Conservation (phyloP, 202 grass and related monocot genomes). For the Alloteropsis angusta region DNA sequence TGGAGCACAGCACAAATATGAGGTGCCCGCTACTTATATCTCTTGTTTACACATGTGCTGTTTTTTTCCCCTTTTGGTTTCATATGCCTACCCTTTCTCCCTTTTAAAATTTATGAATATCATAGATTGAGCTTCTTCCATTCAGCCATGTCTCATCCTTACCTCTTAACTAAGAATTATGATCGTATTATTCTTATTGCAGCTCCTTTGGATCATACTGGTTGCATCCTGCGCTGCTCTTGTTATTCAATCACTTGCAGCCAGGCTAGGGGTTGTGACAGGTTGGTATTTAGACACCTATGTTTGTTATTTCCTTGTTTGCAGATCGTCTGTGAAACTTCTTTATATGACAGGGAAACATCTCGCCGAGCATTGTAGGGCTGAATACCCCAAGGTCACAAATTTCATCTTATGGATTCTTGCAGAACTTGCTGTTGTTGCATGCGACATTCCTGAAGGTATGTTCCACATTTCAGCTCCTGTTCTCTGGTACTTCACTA, state of each 20-base stretch:
- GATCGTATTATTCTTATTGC: constrained; percentile 14
- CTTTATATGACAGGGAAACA: constrained; percentile 60
- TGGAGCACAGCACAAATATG: constrained; percentile 88
- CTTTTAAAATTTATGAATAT: neutral
- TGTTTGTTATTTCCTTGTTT: neutral
- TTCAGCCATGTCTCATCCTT: neutral
- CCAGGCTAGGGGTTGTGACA: constrained; percentile 92
- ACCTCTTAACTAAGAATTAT: constrained; percentile 11
- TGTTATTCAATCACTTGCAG: constrained; percentile 90
- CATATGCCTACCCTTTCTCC: neutral
- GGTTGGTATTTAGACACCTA: constrained; percentile 38
- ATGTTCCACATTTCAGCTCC: constrained; percentile 20
- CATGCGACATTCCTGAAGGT: constrained; percentile 99
- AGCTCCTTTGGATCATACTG: constrained; percentile 99
- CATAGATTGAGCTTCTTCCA: neutral
- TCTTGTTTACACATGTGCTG: neutral
- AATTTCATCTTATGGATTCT: constrained; percentile 95
- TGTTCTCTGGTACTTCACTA: neutral
- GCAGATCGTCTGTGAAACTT: constrained; percentile 4
- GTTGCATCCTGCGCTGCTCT: constrained; percentile 89
- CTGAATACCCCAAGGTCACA: constrained; percentile 77
- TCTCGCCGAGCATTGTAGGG: constrained; percentile 92
- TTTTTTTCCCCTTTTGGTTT: neutral
- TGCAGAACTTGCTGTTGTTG: constrained; percentile 93
- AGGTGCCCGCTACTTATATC: constrained; percentile 38